Evolutionary conservation across 2,329 filamentous ascomycete genomes (phyloP).

Genomic region (Shiraia sp.): DNA sequence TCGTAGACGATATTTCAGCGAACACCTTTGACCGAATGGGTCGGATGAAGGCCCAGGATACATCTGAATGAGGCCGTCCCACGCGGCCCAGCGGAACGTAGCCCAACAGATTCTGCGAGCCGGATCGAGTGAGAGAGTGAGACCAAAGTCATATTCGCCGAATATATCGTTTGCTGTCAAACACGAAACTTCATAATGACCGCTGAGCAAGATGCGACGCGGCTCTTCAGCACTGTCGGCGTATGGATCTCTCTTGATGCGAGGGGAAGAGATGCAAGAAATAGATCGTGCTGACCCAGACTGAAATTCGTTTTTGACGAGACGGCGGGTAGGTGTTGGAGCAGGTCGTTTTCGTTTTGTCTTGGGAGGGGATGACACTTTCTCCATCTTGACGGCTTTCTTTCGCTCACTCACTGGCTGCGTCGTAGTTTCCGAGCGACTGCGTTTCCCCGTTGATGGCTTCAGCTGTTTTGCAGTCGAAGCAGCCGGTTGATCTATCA

Average conservation of each 20-base stretch:
- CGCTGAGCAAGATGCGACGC: slow-evolving; percentile 44
- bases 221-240: slow-evolving; percentile 1
- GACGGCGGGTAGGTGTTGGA: slow-evolving; percentile 5
- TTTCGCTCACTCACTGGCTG: no score
- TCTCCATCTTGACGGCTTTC: no score
- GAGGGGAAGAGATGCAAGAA: not conserved
- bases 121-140: slow-evolving; percentile 28
- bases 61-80: slow-evolving; percentile 51
- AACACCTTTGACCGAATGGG: slow-evolving; percentile 3
- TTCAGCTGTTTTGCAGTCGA: no score
- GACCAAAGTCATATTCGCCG: slow-evolving; percentile 41
- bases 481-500: not conserved
- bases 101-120: slow-evolving; percentile 51
- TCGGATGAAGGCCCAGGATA: slow-evolving; percentile 18
- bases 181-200: slow-evolving; percentile 49
- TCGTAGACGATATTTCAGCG: slow-evolving; percentile 37
- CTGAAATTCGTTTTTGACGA: slow-evolving; percentile 10
- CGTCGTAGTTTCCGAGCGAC: no score
- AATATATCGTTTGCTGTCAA: slow-evolving; percentile 14
- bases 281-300: slow-evolving; percentile 3
- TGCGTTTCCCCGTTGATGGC: no score
- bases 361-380: no score
- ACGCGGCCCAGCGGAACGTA: slow-evolving; percentile 49
- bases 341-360: not conserved
- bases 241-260: slow-evolving; percentile 7